These are phyloP conservation scores for Hemileia vastatrix DNA, from an alignment of 1,284 basidiomycete species.

Conservation along the genomic window DNA sequence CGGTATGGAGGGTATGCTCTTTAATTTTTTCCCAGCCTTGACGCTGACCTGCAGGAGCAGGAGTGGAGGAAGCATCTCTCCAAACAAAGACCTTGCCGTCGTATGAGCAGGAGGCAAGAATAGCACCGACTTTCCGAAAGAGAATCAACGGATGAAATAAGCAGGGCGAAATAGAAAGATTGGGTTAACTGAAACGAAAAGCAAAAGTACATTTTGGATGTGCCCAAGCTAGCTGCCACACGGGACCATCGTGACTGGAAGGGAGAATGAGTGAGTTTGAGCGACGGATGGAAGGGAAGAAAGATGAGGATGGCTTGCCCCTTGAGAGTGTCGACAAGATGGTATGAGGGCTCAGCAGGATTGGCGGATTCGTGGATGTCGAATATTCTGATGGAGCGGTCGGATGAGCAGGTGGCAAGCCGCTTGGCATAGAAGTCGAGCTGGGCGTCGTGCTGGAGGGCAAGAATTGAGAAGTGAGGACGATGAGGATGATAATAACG, in stretches of 20 bases:
- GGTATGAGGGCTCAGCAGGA: conserved; percentile 50
- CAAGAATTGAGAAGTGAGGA: background rate
- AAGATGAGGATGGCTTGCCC: conserved; percentile 53
- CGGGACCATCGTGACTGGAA: conserved; percentile 76
- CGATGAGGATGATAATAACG: background rate
- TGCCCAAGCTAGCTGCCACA: conserved; percentile 99
- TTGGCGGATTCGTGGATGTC: conserved; percentile 81
- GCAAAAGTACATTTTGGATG: conserved; percentile 65
- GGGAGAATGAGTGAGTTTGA: background rate
- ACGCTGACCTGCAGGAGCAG: conserved; percentile 48
- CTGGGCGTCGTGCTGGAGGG: conserved; percentile 80
- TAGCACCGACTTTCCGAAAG: conserved; percentile 57
- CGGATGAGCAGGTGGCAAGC: conserved; percentile 91
- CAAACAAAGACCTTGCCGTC: conserved; percentile 97
- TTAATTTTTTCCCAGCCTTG: conserved; percentile 83
- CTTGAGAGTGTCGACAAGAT: conserved; percentile 57
- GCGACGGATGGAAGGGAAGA: background rate
- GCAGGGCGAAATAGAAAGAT: background rate
- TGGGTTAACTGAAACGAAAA: background rate
- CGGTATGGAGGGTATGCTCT: conserved; percentile 87
- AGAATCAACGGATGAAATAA: background rate
- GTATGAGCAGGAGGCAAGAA: conserved; percentile 93
- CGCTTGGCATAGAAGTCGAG: conserved; percentile 95
- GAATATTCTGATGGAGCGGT: conserved; percentile 90
- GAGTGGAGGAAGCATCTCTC: conserved; percentile 64